A percentile compares a stretch with the other conserved stretches of the same genome.
Conservation (phyloP, 805 yeast genomes). For the Wickerhamomyces bovis region DNA sequence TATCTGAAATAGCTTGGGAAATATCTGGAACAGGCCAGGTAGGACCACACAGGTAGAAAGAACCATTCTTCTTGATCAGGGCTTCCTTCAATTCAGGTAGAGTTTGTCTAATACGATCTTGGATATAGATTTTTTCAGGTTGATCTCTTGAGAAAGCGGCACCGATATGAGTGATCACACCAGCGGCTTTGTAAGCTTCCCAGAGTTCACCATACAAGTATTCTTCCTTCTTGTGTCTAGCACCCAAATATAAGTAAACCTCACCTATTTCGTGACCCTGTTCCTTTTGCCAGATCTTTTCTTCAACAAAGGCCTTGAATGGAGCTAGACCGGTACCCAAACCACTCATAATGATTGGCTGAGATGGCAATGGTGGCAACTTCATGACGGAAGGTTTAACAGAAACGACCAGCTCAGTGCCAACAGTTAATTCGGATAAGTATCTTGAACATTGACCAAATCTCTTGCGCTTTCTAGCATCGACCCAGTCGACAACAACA, state of each 20-base stretch:
- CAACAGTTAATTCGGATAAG: conserved; percentile 70
- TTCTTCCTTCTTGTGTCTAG: conserved; percentile 93
- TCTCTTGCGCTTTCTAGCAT: conserved; percentile 76
- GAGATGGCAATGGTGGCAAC: conserved; percentile 78
- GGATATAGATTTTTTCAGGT: conserved; percentile 89
- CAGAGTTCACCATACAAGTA: conserved; percentile 94
- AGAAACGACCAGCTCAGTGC: conserved; percentile 84
- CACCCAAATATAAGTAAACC: conserved; percentile 81
- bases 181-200: conserved; percentile 94
- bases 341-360: conserved; percentile 95
- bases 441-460: conserved; percentile 94
- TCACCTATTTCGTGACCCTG: conserved; percentile 90
- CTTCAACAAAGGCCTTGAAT: conserved; percentile 95
- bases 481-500: conserved; percentile 96
- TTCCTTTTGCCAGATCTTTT: conserved; percentile 85
- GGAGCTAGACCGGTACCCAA: conserved; percentile 98
- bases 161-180: conserved; percentile 87
- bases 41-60: conserved; percentile 96
- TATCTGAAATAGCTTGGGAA: conserved; percentile 81
- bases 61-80: conserved; percentile 71
- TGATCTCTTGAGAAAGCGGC: conserved; percentile 99
- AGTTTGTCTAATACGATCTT: conserved; percentile 82
- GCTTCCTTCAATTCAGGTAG: conserved; percentile 71
- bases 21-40: conserved; percentile 99
- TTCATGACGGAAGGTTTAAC: conserved; percentile 98